Conservation (phyloP, 345 rosid species). For the Boechera stricta region DNA sequence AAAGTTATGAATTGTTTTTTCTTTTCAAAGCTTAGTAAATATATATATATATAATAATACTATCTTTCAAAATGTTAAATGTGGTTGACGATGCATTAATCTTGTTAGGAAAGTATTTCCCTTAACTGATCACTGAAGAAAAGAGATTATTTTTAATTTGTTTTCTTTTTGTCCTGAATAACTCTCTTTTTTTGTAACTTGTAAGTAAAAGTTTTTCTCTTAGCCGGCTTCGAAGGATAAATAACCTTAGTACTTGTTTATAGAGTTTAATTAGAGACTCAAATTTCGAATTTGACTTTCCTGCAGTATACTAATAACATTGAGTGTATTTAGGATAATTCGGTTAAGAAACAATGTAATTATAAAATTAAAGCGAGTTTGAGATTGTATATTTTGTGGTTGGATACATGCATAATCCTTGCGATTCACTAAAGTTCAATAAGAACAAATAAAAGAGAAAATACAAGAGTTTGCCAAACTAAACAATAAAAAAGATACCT, state of each 20-base stretch:
- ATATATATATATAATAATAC: not conserved
- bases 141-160: not conserved
- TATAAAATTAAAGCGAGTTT: not conserved
- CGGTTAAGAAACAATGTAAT: not conserved
- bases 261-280: not conserved
- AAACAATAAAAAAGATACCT: not conserved
- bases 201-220: not conserved
- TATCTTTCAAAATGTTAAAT: not conserved
- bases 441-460: not conserved
- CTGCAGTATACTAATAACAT: not conserved
- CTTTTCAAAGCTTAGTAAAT: not conserved
- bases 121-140: not conserved
- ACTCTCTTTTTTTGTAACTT: not conserved
- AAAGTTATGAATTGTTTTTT: not conserved
- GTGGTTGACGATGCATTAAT: slow-evolving; percentile 11
- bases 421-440: not conserved
- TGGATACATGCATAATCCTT: not conserved
- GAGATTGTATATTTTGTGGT: not conserved
- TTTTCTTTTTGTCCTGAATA: not conserved
- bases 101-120: slow-evolving; percentile 7
- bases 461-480: too few species aligned
- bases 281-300: not conserved
- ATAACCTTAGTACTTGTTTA: not conserved
- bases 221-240: not conserved
- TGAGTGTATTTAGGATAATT: not conserved